Conservation (phyloP, 1,139 yeast species). For the Scheffersomyces titani region DNA sequence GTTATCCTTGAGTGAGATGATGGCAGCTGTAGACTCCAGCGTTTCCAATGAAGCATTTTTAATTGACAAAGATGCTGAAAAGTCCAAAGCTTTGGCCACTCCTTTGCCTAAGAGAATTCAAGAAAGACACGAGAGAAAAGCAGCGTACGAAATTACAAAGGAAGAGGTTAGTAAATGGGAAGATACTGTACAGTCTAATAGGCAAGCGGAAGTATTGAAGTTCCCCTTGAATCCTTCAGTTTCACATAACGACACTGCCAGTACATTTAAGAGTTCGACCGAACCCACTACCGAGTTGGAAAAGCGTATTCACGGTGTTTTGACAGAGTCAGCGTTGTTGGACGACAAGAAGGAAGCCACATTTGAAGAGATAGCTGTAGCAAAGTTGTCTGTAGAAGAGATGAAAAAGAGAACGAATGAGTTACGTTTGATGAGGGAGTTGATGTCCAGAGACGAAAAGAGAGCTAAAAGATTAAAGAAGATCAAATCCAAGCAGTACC, state of each 20-base stretch:
- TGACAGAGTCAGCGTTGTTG: conserved; percentile 63
- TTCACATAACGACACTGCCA: conserved; percentile 50
- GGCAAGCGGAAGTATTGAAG: conserved; percentile 80
- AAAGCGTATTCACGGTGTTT: conserved; percentile 58
- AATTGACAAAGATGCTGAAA: conserved; percentile 35
- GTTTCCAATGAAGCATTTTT: conserved; percentile 51
- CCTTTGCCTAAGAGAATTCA: conserved; percentile 89
- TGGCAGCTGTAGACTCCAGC: conserved; percentile 57
- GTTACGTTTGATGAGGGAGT: conserved; percentile 87
- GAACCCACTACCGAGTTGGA: conserved; percentile 64
- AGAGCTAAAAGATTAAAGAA: conserved; percentile 89
- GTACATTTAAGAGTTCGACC: conserved; percentile 44
- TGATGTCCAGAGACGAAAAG: conserved; percentile 93
- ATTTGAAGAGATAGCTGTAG: conserved; percentile 86
- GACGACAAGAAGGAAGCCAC: conserved; percentile 79
- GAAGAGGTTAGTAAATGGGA: conserved; percentile 89
- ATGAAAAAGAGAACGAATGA: conserved; percentile 76
- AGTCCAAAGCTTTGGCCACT: conserved; percentile 58
- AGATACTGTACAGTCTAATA: conserved; percentile 74
- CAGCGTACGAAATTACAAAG: conserved; percentile 87
- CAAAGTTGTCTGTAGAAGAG: conserved; percentile 80
- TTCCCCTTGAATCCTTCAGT: conserved; percentile 60
- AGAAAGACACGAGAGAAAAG: conserved; percentile 81
- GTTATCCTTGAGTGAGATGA: conserved; percentile 73
- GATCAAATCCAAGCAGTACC: conserved; percentile 89